A percentile compares a stretch with the other conserved stretches of the same genome.
Evolutionary conservation across 495 filamentous ascomycete species (phyloP).

Genomic region (Xylaria venustula): DNA sequence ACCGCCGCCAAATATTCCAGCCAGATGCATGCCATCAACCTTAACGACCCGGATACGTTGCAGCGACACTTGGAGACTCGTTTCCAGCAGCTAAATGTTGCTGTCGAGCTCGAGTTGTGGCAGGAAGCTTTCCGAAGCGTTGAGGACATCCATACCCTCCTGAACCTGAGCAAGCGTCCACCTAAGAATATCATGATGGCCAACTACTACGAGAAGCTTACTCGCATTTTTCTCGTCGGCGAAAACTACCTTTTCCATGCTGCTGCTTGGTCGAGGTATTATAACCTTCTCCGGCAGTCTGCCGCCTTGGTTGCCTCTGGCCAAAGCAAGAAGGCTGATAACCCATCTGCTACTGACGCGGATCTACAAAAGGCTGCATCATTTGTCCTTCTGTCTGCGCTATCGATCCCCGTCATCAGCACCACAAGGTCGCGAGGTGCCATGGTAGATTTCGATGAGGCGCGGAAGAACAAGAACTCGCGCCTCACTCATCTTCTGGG

Average conservation of each 20-base stretch:
- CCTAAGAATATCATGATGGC: constrained; percentile 99
- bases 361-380: constrained; percentile 85
- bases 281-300: constrained; percentile 90
- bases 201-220: constrained; percentile 99
- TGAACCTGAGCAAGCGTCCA: constrained; percentile 97
- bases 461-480: constrained; percentile 97
- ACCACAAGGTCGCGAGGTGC: constrained; percentile 93
- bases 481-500: constrained; percentile 93
- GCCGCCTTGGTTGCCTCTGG: constrained; percentile 80
- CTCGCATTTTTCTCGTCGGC: constrained; percentile 95
- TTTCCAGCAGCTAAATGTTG: constrained; percentile 97
- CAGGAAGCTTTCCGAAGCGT: constrained; percentile 99
- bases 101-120: constrained; percentile 96
- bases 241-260: constrained; percentile 99
- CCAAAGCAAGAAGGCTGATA: constrained; percentile 88
- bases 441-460: constrained; percentile 94
- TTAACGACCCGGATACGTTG: constrained; percentile 94
- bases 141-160: constrained; percentile 97
- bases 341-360: constrained; percentile 81
- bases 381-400: constrained; percentile 91
- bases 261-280: constrained; percentile 94
- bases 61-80: constrained; percentile 96
- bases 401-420: constrained; percentile 98
- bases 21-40: constrained; percentile 99
- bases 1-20: constrained; percentile 98